Conservation (phyloP, 169 alveolate genomes). For the Cyclospora cayetanensis region DNA sequence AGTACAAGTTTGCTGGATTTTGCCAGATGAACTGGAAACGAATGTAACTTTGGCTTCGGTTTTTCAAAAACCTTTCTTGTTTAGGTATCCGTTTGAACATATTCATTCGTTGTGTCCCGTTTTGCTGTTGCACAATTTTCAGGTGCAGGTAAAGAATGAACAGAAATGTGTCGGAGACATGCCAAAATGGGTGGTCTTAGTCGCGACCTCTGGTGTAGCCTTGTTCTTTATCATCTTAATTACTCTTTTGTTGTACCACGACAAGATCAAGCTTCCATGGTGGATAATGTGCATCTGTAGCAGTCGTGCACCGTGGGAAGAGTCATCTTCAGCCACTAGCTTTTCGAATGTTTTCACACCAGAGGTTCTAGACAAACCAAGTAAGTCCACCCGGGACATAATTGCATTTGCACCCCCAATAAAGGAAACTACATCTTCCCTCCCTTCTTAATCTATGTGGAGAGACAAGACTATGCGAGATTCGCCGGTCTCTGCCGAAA, state of each 20-base stretch:
- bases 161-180: conserved; percentile 45
- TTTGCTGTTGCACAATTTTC: neutral
- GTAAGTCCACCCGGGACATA: conserved; percentile 42
- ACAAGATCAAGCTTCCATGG: conserved; percentile 68
- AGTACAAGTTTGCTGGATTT: neutral
- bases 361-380: conserved; percentile 6
- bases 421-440: conserved; percentile 46
- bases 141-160: conserved; percentile 53
- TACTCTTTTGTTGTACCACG: conserved; percentile 63
- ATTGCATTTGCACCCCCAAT: conserved; percentile 47
- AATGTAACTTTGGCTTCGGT: no score
- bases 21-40: neutral
- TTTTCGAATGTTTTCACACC: conserved; percentile 15
- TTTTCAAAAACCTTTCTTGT: neutral
- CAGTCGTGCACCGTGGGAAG: conserved; percentile 70
- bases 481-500: no score
- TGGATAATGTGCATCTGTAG: conserved; percentile 73
- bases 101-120: neutral
- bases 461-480: no score
- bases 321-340: conserved; percentile 19
- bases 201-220: conserved; percentile 44
- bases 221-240: conserved; percentile 54
- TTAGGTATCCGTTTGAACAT: no score
- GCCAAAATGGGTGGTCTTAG: conserved; percentile 72
- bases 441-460: no score